phyloP scores from a whole-genome alignment of 2,329 filamentous ascomycete species.

The Curvularia lunata region DNA sequence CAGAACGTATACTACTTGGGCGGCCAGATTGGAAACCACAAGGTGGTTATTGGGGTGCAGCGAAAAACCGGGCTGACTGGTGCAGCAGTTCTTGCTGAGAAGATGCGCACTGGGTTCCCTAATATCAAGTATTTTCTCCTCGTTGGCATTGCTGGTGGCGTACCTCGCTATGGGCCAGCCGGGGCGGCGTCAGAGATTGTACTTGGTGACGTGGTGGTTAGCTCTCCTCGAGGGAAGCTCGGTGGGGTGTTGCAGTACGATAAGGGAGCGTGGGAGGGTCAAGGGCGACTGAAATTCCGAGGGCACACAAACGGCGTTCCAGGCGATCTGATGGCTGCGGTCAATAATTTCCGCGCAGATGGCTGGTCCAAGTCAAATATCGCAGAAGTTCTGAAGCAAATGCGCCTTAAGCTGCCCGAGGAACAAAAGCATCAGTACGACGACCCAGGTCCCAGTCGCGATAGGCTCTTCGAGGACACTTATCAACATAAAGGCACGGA shows the following conservation, averaged over 20 bases:
- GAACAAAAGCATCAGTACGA: slow-evolving; percentile 14
- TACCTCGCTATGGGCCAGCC: slow-evolving; percentile 23
- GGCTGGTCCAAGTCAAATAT: slow-evolving; percentile 14
- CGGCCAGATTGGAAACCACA: slow-evolving; percentile 17
- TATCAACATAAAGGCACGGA: slow-evolving; percentile 15
- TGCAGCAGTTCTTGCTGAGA: slow-evolving; percentile 18
- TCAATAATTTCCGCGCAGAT: slow-evolving; percentile 16
- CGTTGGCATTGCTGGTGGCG: slow-evolving; percentile 29
- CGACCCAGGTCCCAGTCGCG: slow-evolving; percentile 15
- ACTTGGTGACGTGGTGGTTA: slow-evolving; percentile 32
- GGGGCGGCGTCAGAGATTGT: slow-evolving; percentile 22
- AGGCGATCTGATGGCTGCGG: slow-evolving; percentile 15
- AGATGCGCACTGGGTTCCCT: slow-evolving; percentile 21
- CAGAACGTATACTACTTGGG: slow-evolving; percentile 15
- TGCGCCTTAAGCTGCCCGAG: slow-evolving; percentile 20
- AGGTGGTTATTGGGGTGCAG: slow-evolving; percentile 21
- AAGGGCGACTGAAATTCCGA: slow-evolving; percentile 19
- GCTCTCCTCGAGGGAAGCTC: slow-evolving; percentile 22
- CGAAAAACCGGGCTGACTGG: slow-evolving; percentile 9
- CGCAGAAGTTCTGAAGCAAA: slow-evolving; percentile 13
- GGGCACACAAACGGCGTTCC: slow-evolving; percentile 20
- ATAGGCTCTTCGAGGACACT: slow-evolving; percentile 20
- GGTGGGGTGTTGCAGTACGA: slow-evolving; percentile 32
- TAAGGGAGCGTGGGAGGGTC: slow-evolving; percentile 20
- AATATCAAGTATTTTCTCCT: slow-evolving; percentile 24